phyloP scores from a whole-genome alignment of 2,329 filamentous ascomycete species.

The Neophaeococcomyces aloes region DNA sequence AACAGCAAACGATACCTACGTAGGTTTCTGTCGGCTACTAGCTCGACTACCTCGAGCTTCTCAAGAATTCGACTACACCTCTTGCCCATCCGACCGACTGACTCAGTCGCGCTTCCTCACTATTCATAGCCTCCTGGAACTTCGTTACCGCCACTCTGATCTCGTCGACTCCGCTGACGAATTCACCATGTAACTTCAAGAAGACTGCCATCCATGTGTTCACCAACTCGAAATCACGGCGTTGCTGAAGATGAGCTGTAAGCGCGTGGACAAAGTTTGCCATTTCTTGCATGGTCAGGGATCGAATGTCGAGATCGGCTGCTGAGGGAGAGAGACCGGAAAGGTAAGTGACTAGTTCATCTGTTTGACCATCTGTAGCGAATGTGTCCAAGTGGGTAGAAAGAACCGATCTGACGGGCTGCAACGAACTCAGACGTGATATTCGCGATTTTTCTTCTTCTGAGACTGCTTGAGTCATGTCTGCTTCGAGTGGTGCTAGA shows the following conservation, averaged over 20 bases:
- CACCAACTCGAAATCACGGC: conserved; percentile 81
- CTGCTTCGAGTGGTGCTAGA: conserved; percentile 10
- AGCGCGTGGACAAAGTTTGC: conserved; percentile 71
- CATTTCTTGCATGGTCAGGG: conserved; percentile 64
- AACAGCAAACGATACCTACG: not conserved
- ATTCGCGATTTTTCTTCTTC: conserved; percentile 48
- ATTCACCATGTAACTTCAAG: conserved; percentile 62
- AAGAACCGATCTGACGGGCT: conserved; percentile 20
- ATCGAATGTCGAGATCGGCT: conserved; percentile 83
- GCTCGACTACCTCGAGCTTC: conserved; percentile 40
- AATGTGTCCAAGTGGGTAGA: conserved; percentile 5
- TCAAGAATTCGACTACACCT: conserved; percentile 73
- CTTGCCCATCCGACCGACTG: conserved; percentile 76
- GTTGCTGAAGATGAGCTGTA: conserved; percentile 53
- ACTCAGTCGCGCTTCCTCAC: conserved; percentile 60
- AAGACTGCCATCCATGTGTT: conserved; percentile 98
- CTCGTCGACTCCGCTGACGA: conserved; percentile 32
- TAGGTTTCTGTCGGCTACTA: not conserved
- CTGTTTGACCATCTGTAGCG: conserved; percentile 48
- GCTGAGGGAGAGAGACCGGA: conserved; percentile 72
- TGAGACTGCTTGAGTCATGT: conserved; percentile 4
- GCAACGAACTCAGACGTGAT: conserved; percentile 50
- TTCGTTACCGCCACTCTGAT: conserved; percentile 45
- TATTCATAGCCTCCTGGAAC: conserved; percentile 64
- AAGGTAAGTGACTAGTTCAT: conserved; percentile 63